These are phyloP conservation scores for Castanea crenata DNA, from an alignment of 306 rosid genomes.

Conservation along the genomic window DNA sequence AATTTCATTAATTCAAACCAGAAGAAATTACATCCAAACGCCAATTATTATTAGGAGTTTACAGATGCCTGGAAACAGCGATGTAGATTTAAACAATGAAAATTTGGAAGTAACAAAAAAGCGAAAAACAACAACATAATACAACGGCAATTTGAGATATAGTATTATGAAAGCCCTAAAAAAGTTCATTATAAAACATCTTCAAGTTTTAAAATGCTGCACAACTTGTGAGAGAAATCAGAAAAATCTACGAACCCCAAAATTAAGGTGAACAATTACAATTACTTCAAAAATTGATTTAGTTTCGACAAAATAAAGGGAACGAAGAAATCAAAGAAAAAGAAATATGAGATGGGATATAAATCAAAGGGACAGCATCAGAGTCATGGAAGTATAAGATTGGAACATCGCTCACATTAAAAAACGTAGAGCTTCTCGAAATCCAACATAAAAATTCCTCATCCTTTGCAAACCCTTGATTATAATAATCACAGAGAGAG, in stretches of 20 bases:
- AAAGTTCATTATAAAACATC: no score
- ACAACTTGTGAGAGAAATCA: background rate
- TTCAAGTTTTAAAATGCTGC: background rate
- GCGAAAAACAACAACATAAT: no score
- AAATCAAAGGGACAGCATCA: slow-evolving; percentile 32
- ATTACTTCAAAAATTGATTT: background rate
- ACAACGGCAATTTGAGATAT: no score
- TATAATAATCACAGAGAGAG: background rate
- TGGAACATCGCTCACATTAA: slow-evolving; percentile 43
- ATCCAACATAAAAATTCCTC: slow-evolving; percentile 24
- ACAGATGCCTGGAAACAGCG: no score
- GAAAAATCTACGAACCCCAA: background rate
- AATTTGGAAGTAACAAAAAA: no score
- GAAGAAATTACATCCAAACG: no score
- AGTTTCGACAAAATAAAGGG: background rate
- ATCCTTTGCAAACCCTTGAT: slow-evolving; percentile 28
- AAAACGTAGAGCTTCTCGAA: slow-evolving; percentile 48
- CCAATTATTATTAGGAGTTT: no score
- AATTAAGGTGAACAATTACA: background rate
- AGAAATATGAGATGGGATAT: background rate
- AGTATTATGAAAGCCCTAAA: no score
- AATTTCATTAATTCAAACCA: no score
- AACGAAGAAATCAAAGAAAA: background rate
- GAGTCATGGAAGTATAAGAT: slow-evolving; percentile 73
- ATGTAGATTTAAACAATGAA: no score